phyloP scores from a whole-genome alignment of 495 filamentous ascomycete species.

The Penicillium herquei region DNA sequence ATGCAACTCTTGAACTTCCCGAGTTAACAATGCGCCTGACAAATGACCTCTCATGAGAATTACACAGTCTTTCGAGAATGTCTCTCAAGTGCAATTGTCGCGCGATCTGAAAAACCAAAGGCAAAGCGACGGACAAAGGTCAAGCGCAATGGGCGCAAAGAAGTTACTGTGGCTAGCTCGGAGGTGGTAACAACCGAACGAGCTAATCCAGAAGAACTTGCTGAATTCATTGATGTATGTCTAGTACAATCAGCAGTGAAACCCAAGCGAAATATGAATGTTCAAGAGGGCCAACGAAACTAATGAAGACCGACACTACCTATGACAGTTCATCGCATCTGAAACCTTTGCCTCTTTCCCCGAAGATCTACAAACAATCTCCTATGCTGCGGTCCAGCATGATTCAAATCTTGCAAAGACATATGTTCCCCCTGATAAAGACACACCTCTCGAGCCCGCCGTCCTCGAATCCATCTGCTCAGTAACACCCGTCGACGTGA shows the following conservation, averaged over 20 bases:
- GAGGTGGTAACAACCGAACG: slow-evolving; percentile 14
- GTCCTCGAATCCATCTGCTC: slow-evolving; percentile 41
- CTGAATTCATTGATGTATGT: slow-evolving; percentile 67
- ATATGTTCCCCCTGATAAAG: slow-evolving; percentile 45
- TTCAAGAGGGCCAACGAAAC: neutral
- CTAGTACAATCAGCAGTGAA: neutral
- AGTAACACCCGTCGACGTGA: slow-evolving; percentile 46
- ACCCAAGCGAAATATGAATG: neutral
- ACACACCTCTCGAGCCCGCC: slow-evolving; percentile 44
- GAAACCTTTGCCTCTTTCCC: slow-evolving; percentile 69
- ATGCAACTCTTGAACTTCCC: neutral
- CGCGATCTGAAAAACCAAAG: slow-evolving; percentile 47
- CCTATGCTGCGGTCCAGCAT: slow-evolving; percentile 54
- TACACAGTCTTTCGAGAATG: slow-evolving; percentile 72
- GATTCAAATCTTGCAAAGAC: slow-evolving; percentile 42
- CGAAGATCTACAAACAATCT: slow-evolving; percentile 54
- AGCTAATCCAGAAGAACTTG: slow-evolving; percentile 62
- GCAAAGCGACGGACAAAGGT: slow-evolving; percentile 46
- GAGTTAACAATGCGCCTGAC: neutral
- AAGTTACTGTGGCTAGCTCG: slow-evolving; percentile 7
- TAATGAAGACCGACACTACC: slow-evolving; percentile 4
- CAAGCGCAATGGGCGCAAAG: slow-evolving; percentile 20
- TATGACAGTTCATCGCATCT: slow-evolving; percentile 64
- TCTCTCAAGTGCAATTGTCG: slow-evolving; percentile 55
- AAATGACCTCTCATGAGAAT: slow-evolving; percentile 45